phyloP scores from a whole-genome alignment of 2,329 filamentous ascomycete species.

The Fusarium illudens region DNA sequence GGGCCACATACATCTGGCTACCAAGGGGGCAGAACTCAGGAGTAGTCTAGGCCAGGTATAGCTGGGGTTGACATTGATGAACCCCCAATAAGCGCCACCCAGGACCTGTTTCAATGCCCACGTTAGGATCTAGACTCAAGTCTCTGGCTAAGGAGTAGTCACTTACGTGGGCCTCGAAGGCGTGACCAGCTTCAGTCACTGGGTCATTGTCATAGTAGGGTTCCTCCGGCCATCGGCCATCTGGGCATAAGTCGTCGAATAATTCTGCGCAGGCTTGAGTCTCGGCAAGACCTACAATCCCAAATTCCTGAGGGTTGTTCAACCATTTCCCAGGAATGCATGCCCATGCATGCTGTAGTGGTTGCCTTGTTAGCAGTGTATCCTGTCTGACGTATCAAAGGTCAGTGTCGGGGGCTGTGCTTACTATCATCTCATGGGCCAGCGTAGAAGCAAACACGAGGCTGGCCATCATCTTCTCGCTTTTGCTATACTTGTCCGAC shows the following conservation, averaged over 20 bases:
- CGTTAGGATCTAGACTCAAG: background rate
- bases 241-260: conserved; percentile 5
- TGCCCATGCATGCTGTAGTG: conserved; percentile 31
- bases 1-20: background rate
- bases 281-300: conserved; percentile 12
- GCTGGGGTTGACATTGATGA: background rate
- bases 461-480: conserved; percentile 40
- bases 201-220: conserved; percentile 40
- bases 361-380: conserved; percentile 1
- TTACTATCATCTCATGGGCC: conserved; percentile 44
- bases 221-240: conserved; percentile 4
- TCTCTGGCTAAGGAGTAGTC: background rate
- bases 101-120: conserved; percentile 24
- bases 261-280: conserved; percentile 21
- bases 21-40: conserved; percentile 19
- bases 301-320: conserved; percentile 17
- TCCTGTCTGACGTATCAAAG: background rate
- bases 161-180: conserved; percentile 35
- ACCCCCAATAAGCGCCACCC: conserved; percentile 33
- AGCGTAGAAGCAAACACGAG: conserved; percentile 34
- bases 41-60: conserved; percentile 21
- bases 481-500: conserved; percentile 28
- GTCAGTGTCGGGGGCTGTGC: background rate
- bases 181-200: conserved; percentile 35
- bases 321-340: conserved; percentile 25